Evolutionary conservation across 2,329 filamentous ascomycete genomes (phyloP).

Genomic region (Trichoderma atrobrunneum): DNA sequence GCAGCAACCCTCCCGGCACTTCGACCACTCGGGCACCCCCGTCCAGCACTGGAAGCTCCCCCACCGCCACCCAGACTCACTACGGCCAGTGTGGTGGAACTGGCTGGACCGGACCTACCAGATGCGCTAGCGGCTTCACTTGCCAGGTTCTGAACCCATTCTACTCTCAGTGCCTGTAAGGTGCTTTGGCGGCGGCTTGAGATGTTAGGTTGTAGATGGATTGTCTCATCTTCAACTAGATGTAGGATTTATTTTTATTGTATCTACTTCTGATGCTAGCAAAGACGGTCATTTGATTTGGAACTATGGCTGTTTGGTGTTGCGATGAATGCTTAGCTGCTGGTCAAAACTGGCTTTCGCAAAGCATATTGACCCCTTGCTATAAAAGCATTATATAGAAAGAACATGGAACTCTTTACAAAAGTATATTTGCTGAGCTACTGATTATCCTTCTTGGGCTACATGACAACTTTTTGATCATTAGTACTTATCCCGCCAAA

Average conservation of each 20-base stretch:
- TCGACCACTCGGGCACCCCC: not conserved
- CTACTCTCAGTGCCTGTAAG: conserved; percentile 43
- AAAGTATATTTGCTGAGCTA: not conserved
- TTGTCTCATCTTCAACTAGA: not conserved
- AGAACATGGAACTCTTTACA: not conserved
- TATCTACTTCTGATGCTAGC: not conserved
- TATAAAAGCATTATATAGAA: not conserved
- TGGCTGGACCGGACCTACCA: conserved; percentile 36
- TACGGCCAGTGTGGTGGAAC: conserved; percentile 40
- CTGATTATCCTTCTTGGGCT: not conserved
- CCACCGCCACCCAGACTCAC: conserved; percentile 21
- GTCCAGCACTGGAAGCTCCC: not conserved
- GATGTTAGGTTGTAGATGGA: not conserved
- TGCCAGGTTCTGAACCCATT: conserved; percentile 39
- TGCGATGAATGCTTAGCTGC: not conserved
- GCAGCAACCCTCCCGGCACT: conserved; percentile 17
- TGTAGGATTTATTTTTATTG: not conserved
- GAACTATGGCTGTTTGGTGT: not conserved
- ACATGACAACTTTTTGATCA: not conserved
- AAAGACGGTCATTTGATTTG: not conserved
- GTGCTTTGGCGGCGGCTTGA: not conserved
- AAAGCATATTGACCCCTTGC: not conserved
- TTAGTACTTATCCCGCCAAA: not conserved
- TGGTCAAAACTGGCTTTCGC: not conserved
- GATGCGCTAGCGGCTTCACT: conserved; percentile 35